Conservation (phyloP, 164 flowering plant species). For the Macadamia integrifolia region DNA sequence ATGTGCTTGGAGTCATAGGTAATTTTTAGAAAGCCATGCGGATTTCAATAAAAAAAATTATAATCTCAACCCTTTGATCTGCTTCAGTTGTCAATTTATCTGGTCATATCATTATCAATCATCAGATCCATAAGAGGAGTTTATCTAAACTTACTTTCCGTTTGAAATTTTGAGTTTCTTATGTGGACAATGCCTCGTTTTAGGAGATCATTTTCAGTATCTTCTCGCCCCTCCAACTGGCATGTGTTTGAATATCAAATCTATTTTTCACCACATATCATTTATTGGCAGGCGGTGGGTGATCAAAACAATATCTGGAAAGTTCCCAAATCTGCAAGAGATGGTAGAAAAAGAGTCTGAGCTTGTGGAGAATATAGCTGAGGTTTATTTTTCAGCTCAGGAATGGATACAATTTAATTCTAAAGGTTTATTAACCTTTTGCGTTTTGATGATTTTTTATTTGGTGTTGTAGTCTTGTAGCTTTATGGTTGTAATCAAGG, state of each 20-base stretch:
- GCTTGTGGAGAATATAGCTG: constrained; percentile 74
- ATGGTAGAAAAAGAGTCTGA: constrained; percentile 67
- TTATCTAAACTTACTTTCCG: neutral
- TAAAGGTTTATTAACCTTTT: constrained; percentile 33
- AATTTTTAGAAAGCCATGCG: neutral
- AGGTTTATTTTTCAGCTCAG: constrained; percentile 57
- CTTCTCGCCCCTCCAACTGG: neutral
- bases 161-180: neutral
- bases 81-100: neutral
- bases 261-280: neutral
- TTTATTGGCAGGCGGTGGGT: constrained; percentile 73
- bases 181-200: neutral
- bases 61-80: neutral
- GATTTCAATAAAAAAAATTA: neutral
- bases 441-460: constrained; percentile 6
- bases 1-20: constrained; percentile 94
- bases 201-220: neutral
- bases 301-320: constrained; percentile 60
- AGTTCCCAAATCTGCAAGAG: constrained; percentile 37
- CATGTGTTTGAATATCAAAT: neutral
- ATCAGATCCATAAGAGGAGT: neutral
- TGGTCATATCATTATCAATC: neutral
- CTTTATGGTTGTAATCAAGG: neutral
- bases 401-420: constrained; percentile 33
- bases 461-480: neutral